These are phyloP conservation scores for Ustilago cynodontis DNA, from an alignment of 1,284 basidiomycete species.

Conservation along the genomic window DNA sequence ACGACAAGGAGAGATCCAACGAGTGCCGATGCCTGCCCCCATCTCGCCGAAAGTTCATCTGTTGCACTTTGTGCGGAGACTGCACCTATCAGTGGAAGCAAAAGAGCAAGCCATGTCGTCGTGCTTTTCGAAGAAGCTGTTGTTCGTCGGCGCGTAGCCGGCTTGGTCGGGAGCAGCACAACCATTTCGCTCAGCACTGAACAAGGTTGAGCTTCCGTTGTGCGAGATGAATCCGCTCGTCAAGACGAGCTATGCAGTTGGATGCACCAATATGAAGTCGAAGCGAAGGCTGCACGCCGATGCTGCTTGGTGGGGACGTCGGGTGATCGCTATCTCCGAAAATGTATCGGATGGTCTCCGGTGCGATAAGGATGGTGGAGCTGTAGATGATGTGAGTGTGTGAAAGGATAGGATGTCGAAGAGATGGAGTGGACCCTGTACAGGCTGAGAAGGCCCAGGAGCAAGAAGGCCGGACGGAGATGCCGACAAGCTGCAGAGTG, in stretches of 20 bases:
- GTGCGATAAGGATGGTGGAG: background rate
- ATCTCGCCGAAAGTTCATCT: constrained; percentile 32
- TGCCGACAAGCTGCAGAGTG: constrained; percentile 13
- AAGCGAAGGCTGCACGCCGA: constrained; percentile 32
- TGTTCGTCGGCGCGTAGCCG: background rate
- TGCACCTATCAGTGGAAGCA: constrained; percentile 16
- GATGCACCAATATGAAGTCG: constrained; percentile 44
- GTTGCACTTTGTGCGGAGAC: constrained; percentile 23
- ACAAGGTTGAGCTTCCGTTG: background rate
- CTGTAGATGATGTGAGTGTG: constrained; percentile 1
- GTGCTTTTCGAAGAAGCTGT: constrained; percentile 1
- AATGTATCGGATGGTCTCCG: background rate
- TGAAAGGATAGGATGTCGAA: constrained; percentile 7
- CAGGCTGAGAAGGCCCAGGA: constrained; percentile 14
- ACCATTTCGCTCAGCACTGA: constrained; percentile 11
- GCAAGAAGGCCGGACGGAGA: constrained; percentile 13
- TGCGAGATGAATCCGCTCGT: constrained; percentile 32
- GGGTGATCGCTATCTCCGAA: background rate
- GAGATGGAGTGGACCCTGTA: constrained; percentile 9
- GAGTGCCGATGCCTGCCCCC: constrained; percentile 63
- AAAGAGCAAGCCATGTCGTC: background rate
- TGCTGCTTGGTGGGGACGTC: constrained; percentile 13
- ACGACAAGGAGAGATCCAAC: constrained; percentile 50
- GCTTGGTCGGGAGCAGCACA: background rate
- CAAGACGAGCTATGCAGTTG: constrained; percentile 25